phyloP scores from a whole-genome alignment of 2,329 filamentous ascomycete genomes.

The Colletotrichum truncatum region DNA sequence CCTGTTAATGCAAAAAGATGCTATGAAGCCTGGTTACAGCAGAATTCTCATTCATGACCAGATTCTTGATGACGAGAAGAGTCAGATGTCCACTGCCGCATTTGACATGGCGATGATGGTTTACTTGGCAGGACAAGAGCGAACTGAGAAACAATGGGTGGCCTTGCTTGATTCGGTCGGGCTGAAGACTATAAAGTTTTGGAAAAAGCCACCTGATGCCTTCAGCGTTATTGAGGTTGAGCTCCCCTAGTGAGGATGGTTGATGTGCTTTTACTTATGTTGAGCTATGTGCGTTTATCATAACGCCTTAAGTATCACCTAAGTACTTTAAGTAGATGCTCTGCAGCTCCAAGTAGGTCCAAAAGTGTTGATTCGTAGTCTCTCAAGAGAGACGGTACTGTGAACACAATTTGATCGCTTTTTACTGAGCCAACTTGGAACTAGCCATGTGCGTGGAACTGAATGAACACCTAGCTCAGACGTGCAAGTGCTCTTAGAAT shows the following conservation, averaged over 20 bases:
- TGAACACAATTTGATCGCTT: no score
- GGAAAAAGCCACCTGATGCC: slow-evolving; percentile 10
- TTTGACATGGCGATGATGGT: slow-evolving; percentile 13
- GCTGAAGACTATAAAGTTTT: slow-evolving; percentile 7
- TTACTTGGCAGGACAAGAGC: background rate
- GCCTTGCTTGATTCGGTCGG: slow-evolving; percentile 11
- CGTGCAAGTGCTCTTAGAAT: no score
- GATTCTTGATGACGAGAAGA: slow-evolving; percentile 42
- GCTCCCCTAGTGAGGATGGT: background rate
- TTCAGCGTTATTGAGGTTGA: slow-evolving; percentile 13
- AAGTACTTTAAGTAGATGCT: no score
- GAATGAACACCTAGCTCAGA: no score
- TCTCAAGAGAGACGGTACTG: no score
- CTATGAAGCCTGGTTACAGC: slow-evolving; percentile 52
- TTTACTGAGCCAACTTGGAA: no score
- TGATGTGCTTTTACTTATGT: background rate
- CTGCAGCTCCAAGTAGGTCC: no score
- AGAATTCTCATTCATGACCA: slow-evolving; percentile 48
- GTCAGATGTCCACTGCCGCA: background rate
- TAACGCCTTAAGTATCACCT: rapidly evolving
- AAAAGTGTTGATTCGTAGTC: no score
- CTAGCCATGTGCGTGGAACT: no score
- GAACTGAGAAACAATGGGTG: slow-evolving; percentile 19
- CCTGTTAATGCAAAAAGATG: slow-evolving; percentile 50
- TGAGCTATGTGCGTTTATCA: background rate